Percentiles rank a stretch among this genome's conserved stretches.
These are phyloP conservation scores for Ramichloridium luteum DNA, from an alignment of 2,329 filamentous ascomycete species.

Conservation along the genomic window DNA sequence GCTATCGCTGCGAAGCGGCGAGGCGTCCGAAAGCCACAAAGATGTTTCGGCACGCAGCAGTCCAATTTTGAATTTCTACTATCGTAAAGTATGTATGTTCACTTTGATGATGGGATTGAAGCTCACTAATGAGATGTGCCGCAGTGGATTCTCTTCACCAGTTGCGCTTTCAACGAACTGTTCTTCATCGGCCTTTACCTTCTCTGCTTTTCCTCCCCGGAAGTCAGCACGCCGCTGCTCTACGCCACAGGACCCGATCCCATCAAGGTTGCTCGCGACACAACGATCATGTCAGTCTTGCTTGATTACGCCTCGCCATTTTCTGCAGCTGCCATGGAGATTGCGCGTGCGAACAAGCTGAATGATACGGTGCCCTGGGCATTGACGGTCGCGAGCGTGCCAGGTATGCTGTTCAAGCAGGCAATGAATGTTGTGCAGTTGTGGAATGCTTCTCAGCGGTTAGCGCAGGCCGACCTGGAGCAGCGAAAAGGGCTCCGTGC, in stretches of 20 bases:
- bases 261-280: too few species aligned
- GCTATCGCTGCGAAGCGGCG: slow-evolving; percentile 64
- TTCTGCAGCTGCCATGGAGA: slow-evolving; percentile 79
- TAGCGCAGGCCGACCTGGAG: slow-evolving; percentile 91
- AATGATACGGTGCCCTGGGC: slow-evolving; percentile 55
- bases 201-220: slow-evolving; percentile 82
- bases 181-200: slow-evolving; percentile 98
- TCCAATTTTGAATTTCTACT: slow-evolving; percentile 85
- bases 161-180: slow-evolving; percentile 80
- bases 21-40: slow-evolving; percentile 72
- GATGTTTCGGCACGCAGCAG: slow-evolving; percentile 77
- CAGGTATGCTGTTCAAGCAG: slow-evolving; percentile 87
- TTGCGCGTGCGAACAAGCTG: slow-evolving; percentile 81
- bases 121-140: too few species aligned
- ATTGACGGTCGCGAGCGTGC: slow-evolving; percentile 63
- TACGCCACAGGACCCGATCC: too few species aligned
- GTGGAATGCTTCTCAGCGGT: slow-evolving; percentile 78
- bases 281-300: slow-evolving; percentile 20
- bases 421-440: slow-evolving; percentile 87
- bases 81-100: slow-evolving; percentile 76
- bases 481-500: too few species aligned
- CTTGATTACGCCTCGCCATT: slow-evolving; percentile 56
- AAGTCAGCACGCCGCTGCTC: slow-evolving; percentile 69
- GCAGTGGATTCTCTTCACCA: slow-evolving; percentile 79
- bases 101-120: too few species aligned